Conservation (phyloP, 2,329 filamentous ascomycete species). For the Lasiodiplodia citricola region DNA sequence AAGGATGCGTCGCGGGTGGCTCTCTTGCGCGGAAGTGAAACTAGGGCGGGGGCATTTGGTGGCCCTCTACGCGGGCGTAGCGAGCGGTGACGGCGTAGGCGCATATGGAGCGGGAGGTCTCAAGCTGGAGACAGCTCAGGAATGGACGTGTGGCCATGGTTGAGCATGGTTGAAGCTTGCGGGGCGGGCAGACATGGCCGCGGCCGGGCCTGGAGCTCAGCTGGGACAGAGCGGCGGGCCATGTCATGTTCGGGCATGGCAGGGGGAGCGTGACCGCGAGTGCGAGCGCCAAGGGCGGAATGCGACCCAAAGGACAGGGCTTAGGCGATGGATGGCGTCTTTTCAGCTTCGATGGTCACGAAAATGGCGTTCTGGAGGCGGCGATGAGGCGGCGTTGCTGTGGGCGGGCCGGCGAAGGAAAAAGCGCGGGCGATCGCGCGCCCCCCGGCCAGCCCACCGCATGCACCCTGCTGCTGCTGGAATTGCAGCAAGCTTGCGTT, state of each 20-base stretch:
- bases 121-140: constrained; percentile 21
- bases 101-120: neutral
- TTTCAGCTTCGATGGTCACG: constrained; percentile 21
- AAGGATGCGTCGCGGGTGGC: constrained; percentile 14
- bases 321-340: constrained; percentile 19
- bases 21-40: constrained; percentile 18
- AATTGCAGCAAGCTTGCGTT: neutral
- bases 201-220: constrained; percentile 18
- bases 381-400: constrained; percentile 1
- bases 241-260: constrained; percentile 20
- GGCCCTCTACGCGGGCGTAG: neutral
- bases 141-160: constrained; percentile 1
- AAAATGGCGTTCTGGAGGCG: constrained; percentile 23
- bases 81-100: constrained; percentile 7
- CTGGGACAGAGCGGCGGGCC: constrained; percentile 9
- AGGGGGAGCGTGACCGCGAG: constrained; percentile 3
- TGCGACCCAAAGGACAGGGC: constrained; percentile 14
- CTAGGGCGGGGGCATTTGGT: constrained; percentile 6
- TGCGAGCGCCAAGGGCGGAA: constrained; percentile 8
- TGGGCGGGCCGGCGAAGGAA: neutral
- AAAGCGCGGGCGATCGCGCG: neutral
- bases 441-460: constrained; percentile 1
- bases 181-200: neutral
- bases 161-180: constrained; percentile 23
- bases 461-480: neutral